phyloP scores from a whole-genome alignment of 768 basidiomycete species.

The Leccinum subgranulosum region DNA sequence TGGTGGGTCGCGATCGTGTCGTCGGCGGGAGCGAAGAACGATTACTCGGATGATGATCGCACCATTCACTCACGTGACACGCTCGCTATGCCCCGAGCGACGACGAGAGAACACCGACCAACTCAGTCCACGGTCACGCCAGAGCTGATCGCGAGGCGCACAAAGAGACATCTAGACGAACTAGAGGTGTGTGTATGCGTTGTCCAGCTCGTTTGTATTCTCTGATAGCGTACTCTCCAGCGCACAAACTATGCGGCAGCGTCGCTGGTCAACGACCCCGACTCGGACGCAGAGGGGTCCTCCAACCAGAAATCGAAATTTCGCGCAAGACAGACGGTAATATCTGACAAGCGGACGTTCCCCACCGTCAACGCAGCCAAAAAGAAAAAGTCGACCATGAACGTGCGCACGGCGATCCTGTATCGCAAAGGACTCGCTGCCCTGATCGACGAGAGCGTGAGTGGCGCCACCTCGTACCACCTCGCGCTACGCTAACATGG shows the following conservation, averaged over 20 bases:
- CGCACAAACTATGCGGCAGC: slow-evolving; percentile 73
- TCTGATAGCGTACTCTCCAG: slow-evolving; percentile 35
- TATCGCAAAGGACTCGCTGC: slow-evolving; percentile 78
- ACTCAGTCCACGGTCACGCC: slow-evolving; percentile 39
- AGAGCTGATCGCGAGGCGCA: slow-evolving; percentile 73
- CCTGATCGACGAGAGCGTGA: slow-evolving; percentile 77
- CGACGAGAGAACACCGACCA: slow-evolving; percentile 24
- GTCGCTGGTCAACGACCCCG: slow-evolving; percentile 29
- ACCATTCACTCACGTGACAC: slow-evolving; percentile 22
- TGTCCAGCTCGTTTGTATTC: not conserved
- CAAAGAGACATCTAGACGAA: slow-evolving; percentile 76
- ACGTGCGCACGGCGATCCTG: slow-evolving; percentile 72
- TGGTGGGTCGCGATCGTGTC: slow-evolving; percentile 4
- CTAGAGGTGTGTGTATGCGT: slow-evolving; percentile 56
- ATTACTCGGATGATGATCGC: slow-evolving; percentile 6
- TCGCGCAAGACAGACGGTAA: slow-evolving; percentile 65
- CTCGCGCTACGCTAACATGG: not conserved
- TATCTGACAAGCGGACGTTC: slow-evolving; percentile 71
- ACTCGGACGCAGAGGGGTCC: slow-evolving; percentile 26
- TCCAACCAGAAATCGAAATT: slow-evolving; percentile 44
- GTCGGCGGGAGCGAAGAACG: not conserved
- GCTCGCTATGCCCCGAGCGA: slow-evolving; percentile 18
- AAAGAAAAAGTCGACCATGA: slow-evolving; percentile 81
- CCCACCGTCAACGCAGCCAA: slow-evolving; percentile 24
- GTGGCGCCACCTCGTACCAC: slow-evolving; percentile 25